Percentiles rank a stretch among this genome's conserved stretches.
phyloP scores from a whole-genome alignment of 169 alveolate genomes.

The Cryptosporidium andersoni region DNA sequence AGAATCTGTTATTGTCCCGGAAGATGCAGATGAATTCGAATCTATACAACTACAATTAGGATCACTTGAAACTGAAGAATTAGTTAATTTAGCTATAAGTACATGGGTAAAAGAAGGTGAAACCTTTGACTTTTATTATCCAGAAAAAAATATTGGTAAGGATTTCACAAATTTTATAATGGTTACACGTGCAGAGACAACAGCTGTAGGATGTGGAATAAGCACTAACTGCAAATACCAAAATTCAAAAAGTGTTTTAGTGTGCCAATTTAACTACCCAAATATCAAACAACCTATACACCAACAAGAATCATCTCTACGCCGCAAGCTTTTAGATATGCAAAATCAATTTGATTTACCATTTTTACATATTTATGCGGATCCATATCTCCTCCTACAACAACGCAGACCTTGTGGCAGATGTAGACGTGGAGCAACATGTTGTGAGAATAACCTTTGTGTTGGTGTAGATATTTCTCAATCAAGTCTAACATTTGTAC shows the following conservation, averaged over 20 bases:
- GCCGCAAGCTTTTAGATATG: slow-evolving; percentile 36
- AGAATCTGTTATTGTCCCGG: slow-evolving; percentile 50
- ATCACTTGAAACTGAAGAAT: slow-evolving; percentile 10
- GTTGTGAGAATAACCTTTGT: slow-evolving; percentile 69
- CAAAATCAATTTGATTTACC: slow-evolving; percentile 48
- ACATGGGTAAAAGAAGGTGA: slow-evolving; percentile 57
- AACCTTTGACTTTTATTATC: slow-evolving; percentile 22
- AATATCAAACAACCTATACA: slow-evolving; percentile 57
- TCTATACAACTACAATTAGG: slow-evolving; percentile 39
- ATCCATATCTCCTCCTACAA: slow-evolving; percentile 60
- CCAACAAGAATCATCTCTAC: slow-evolving; percentile 30
- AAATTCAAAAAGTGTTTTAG: slow-evolving; percentile 21
- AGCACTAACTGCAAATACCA: slow-evolving; percentile 73
- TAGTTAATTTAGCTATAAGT: slow-evolving; percentile 37
- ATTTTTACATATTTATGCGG: slow-evolving; percentile 51
- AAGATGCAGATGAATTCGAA: slow-evolving; percentile 51
- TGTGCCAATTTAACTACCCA: slow-evolving; percentile 69
- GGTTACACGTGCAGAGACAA: slow-evolving; percentile 76
- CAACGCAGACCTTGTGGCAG: slow-evolving; percentile 72
- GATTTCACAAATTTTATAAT: slow-evolving; percentile 46
- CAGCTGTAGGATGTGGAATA: slow-evolving; percentile 76
- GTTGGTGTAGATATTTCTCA: slow-evolving; percentile 68
- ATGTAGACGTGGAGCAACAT: slow-evolving; percentile 69
- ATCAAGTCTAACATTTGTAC: slow-evolving; percentile 67
- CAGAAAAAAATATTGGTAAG: slow-evolving; percentile 33